A percentile compares a stretch with the other conserved stretches of the same genome.
Conservation (phyloP, 352 stramenopile genomes). For the Thraustochytrium striatum region DNA sequence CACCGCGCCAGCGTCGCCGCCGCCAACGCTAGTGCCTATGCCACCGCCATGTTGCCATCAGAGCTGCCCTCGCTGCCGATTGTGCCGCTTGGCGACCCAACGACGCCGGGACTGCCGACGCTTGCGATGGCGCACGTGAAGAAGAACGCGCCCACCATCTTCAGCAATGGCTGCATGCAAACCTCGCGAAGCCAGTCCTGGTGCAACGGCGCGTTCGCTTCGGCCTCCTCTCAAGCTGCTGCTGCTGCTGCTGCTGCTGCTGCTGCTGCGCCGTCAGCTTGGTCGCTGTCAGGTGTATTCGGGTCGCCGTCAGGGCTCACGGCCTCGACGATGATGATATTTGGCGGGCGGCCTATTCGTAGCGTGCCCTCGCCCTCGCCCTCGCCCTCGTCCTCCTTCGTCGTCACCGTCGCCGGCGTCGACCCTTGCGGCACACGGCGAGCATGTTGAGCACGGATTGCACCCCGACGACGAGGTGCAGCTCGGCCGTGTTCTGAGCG, state of each 20-base stretch:
- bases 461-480: conserved; percentile 8
- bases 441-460: conserved; percentile 14
- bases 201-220: neutral
- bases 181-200: neutral
- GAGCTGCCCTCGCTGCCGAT: neutral
- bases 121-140: neutral
- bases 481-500: neutral
- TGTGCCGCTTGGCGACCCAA: neutral
- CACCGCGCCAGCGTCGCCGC: neutral
- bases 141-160: neutral
- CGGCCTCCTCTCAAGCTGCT: neutral
- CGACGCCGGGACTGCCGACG: neutral
- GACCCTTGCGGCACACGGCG: neutral
- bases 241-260: neutral
- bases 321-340: too few relatives aligned
- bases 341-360: too few relatives aligned
- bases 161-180: neutral
- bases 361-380: too few relatives aligned
- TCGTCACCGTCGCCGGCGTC: neutral
- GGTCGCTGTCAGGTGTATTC: too few relatives aligned
- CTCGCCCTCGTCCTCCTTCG: too few relatives aligned
- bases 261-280: too few relatives aligned
- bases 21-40: neutral
- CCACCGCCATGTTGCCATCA: neutral
- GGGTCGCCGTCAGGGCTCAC: too few relatives aligned